These are phyloP conservation scores for Yamadazyma triangularis DNA, from an alignment of 1,139 yeast species.

Conservation along the genomic window DNA sequence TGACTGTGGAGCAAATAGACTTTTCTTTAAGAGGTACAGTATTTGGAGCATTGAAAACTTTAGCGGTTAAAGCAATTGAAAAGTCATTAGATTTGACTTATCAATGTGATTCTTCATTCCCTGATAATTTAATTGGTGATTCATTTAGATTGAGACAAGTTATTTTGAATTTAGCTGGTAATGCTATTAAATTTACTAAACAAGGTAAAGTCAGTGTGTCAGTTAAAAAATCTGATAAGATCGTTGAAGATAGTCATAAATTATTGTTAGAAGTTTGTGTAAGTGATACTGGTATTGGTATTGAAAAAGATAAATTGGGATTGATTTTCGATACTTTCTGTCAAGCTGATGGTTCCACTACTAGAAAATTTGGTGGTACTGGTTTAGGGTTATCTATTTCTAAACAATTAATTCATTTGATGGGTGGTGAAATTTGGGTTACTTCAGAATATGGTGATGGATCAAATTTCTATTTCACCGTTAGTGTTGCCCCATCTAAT, in stretches of 20 bases:
- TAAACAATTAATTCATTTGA: slow-evolving; percentile 75
- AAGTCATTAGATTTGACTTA: slow-evolving; percentile 75
- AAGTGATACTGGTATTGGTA: slow-evolving; percentile 87
- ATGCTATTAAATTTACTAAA: slow-evolving; percentile 82
- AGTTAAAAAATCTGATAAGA: slow-evolving; percentile 48
- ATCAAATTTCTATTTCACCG: slow-evolving; percentile 75
- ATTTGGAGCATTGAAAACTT: slow-evolving; percentile 80
- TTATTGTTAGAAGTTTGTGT: slow-evolving; percentile 78
- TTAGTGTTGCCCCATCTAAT: slow-evolving; percentile 71
- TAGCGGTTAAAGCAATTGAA: slow-evolving; percentile 85
- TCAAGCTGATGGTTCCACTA: slow-evolving; percentile 90
- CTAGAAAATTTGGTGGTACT: slow-evolving; percentile 89
- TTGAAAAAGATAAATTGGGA: slow-evolving; percentile 76
- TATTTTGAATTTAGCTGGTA: slow-evolving; percentile 77
- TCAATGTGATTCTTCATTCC: slow-evolving; percentile 81
- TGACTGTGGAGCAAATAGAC: slow-evolving; percentile 87
- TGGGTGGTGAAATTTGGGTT: slow-evolving; percentile 94
- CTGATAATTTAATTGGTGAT: slow-evolving; percentile 82
- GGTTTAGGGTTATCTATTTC: slow-evolving; percentile 85
- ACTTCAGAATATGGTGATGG: slow-evolving; percentile 79
- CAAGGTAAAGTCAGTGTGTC: slow-evolving; percentile 70
- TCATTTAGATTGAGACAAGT: slow-evolving; percentile 83
- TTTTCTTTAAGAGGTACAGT: slow-evolving; percentile 82
- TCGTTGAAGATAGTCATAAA: slow-evolving; percentile 43
- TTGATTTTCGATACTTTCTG: slow-evolving; percentile 84